Evolutionary conservation across 2,329 filamentous ascomycete species (phyloP).

Genomic region (Aspergillus brasiliensis): DNA sequence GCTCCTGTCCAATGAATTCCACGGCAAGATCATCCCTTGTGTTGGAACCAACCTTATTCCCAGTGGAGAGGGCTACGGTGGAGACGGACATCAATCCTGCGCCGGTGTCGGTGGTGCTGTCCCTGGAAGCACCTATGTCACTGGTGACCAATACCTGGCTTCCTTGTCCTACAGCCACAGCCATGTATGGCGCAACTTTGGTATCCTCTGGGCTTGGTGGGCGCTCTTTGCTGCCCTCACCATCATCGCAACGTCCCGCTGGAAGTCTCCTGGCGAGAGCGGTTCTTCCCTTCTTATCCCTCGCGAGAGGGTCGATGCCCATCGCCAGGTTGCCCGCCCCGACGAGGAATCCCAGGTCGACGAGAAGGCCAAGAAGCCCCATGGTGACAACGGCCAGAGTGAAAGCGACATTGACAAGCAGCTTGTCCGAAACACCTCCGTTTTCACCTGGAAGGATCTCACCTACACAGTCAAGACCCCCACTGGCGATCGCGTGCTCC

Average conservation of each 20-base stretch:
- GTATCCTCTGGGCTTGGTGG: constrained; percentile 67
- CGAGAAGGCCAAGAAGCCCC: constrained; percentile 26
- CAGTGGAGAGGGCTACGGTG: constrained; percentile 34
- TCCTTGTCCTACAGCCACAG: constrained; percentile 57
- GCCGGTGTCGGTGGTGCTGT: constrained; percentile 60
- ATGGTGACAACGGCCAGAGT: constrained; percentile 20
- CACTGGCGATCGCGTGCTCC: constrained; percentile 56
- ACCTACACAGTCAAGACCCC: constrained; percentile 68
- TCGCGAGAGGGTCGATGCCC: constrained; percentile 56
- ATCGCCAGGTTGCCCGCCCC: constrained; percentile 26
- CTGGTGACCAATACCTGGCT: constrained; percentile 61
- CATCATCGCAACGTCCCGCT: constrained; percentile 58
- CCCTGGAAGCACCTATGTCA: constrained; percentile 52
- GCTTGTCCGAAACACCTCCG: constrained; percentile 64
- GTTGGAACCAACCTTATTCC: constrained; percentile 40
- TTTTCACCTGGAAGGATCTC: constrained; percentile 76
- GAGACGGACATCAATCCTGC: constrained; percentile 29
- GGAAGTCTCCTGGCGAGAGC: constrained; percentile 57
- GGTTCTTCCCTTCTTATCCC: constrained; percentile 63
- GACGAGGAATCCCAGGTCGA: constrained; percentile 55
- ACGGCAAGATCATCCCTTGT: constrained; percentile 38
- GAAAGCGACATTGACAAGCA: constrained; percentile 37
- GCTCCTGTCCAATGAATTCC: constrained; percentile 41
- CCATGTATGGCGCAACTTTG: constrained; percentile 63
- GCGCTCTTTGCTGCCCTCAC: constrained; percentile 61